Evolutionary conservation across 192 early-diverging fungal genomes (phyloP).

Genomic region (Coemansia sp.): DNA sequence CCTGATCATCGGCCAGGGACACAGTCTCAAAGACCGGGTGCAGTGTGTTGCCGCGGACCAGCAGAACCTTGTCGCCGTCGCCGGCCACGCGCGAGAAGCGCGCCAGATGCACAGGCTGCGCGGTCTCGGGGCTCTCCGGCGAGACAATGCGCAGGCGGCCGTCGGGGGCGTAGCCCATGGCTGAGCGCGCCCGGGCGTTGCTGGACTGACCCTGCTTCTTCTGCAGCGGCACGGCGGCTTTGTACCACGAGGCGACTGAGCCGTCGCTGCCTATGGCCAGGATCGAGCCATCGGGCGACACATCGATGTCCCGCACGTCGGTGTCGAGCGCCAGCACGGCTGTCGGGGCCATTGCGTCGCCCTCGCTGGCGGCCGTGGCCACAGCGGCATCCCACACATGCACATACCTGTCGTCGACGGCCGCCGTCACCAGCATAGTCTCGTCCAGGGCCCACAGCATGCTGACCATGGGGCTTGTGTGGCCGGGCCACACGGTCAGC

Average conservation of each 20-base stretch:
- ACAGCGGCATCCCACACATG: slow-evolving; percentile 32
- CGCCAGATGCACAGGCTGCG: slow-evolving; percentile 18
- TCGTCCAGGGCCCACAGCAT: slow-evolving; percentile 41
- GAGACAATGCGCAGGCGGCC: slow-evolving; percentile 18
- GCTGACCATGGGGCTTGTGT: slow-evolving; percentile 19
- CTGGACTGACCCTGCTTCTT: neutral
- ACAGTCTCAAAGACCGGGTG: slow-evolving; percentile 40
- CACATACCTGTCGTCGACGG: slow-evolving; percentile 31
- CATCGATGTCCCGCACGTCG: slow-evolving; percentile 23
- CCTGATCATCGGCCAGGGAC: slow-evolving; percentile 19
- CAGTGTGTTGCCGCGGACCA: slow-evolving; percentile 35
- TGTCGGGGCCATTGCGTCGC: slow-evolving; percentile 1
- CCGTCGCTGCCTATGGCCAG: slow-evolving; percentile 34
- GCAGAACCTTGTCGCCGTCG: slow-evolving; percentile 22
- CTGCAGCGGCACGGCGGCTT: slow-evolving; percentile 24
- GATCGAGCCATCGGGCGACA: slow-evolving; percentile 27
- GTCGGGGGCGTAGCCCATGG: slow-evolving; percentile 26
- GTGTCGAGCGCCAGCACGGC: slow-evolving; percentile 27
- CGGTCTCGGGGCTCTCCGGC: neutral
- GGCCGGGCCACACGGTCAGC: slow-evolving; percentile 22
- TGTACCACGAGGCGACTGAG: slow-evolving; percentile 27
- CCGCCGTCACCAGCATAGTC: slow-evolving; percentile 30
- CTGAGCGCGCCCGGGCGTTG: neutral
- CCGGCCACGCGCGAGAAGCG: slow-evolving; percentile 39
- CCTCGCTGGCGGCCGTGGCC: slow-evolving; percentile 1